Base-by-base conservation (phyloP, 2,329 filamentous ascomycete species). In the Penicillium corylophilum region DNA sequence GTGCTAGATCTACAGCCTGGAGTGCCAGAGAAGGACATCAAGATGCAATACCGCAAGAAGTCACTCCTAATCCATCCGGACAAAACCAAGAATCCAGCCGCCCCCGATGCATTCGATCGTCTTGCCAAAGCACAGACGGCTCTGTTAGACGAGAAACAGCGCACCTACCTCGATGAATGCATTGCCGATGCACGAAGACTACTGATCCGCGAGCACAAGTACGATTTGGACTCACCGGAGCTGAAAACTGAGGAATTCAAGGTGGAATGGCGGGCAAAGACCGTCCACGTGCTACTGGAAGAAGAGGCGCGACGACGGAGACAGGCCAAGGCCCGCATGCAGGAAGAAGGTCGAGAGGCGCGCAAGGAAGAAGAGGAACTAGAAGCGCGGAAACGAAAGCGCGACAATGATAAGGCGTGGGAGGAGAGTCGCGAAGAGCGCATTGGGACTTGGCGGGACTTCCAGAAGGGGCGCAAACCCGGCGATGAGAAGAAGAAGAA, bases 11-110 rank as follows among this genome's bases (percentile, higher is more conserved):
- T 99, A 41, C 91, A 96, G 71, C 94, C 94, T 3, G 94, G 94
- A 68, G 90, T 97, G 18, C 85, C 94, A 50, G 93, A 97, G 64
- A 92, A 90, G 53, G 94, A 97, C 76, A 97, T 99, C 79, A 97
- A 96, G 76, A 79, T 87, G 63, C 83, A 84, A 61, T 99, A 97
- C 77, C 92, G 94, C 79, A 92, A 90, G 66, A 97, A 96, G 74
- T 99, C 94, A n/a, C 86, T 99, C 51, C 85, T 99, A 44, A 97
- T 99, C 77, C 94, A 99, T 78, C 94, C 94, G 6, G 94, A 99
- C 79, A 99, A 99, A 74, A 96, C 94, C 50, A 86, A 86, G 67
- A 97, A 99, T 69, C 87, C 90, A 0, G 83, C 80, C 44, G 94
- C 94, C 0, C 93, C 94, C 3, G 94, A 97, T 65, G 94, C 94